phyloP scores from a whole-genome alignment of 2,329 filamentous ascomycete species.

The Alternaria triticimaculans region DNA sequence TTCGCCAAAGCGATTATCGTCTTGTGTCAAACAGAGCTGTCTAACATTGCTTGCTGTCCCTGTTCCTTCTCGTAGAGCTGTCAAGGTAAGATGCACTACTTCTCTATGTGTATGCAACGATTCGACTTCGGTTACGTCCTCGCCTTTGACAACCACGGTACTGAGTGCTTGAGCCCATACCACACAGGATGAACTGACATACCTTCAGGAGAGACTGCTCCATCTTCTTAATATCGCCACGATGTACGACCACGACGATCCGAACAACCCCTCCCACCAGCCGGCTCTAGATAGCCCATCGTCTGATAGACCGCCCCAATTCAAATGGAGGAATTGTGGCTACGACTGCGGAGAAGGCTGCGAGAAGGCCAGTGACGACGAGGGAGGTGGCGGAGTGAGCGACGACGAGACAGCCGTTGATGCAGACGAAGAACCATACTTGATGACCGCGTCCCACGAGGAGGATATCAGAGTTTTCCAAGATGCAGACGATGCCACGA shows the following conservation, averaged over 20 bases:
- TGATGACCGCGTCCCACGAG: not conserved
- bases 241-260: constrained; percentile 4
- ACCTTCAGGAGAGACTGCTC: not conserved
- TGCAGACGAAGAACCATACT: not conserved
- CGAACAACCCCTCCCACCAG: not conserved
- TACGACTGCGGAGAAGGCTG: constrained; percentile 35
- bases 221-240: not conserved
- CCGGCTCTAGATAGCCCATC: not conserved
- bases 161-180: not conserved
- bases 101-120: not conserved
- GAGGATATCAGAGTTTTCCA: not conserved
- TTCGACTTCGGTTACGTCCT: not conserved
- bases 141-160: not conserved
- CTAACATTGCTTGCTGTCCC: not conserved
- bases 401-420: constrained; percentile 2
- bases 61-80: not conserved
- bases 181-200: not conserved
- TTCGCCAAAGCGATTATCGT: not conserved
- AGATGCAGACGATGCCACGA: not conserved
- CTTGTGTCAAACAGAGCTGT: not conserved
- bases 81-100: not conserved
- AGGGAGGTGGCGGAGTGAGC: constrained; percentile 17
- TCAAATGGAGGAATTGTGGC: constrained; percentile 30
- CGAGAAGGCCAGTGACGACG: constrained; percentile 15
- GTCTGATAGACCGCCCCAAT: constrained; percentile 23